Base-by-base conservation (phyloP, 305 asterid species). In the Fraxinus nigra region DNA sequence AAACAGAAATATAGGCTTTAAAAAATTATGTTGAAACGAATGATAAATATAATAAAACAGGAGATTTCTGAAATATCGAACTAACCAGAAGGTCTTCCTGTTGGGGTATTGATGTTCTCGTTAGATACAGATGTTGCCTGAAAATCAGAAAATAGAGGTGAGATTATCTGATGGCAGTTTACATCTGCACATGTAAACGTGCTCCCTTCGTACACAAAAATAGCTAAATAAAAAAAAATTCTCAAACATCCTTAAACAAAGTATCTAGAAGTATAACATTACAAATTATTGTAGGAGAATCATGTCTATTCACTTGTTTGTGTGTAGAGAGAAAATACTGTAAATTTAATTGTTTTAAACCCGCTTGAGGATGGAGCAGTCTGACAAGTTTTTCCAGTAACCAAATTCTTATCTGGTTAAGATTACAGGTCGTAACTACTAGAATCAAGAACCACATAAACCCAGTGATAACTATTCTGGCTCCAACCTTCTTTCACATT, bases 51-150 rank as follows among this genome's bases (percentile, higher is more conserved):
- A 1, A 70, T 32, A 70, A 70, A 10, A 32, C 4, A 16, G 38
- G 38, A 70, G 24, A 69, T 69, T 28, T 69, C 40, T 14, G 43
- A 20, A 83, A 73, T 59, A 30, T 13, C 22, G 63, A 82, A 79
- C 92, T 88, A 83, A 93, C 98, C 97, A 83, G 97, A 83, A 87
- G 93, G 72, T 79, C 87, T 90, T 78, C 91, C 90, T 63, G 65
- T 34, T 24, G 93, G 89, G 59, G 88, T 59, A 82, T 76, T 84
- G 84, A 65, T 86, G 72, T 48, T 87, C 78, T 84, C 93, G 78
- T 79, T 89, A 75, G 92, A 77, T 79, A 90, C 87, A 78, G 97
- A 70, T 54, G 88, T 56, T 77, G 85, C 92, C 99, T 95, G 90
- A 83, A 85, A 86, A 77, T 79, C 72, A 76, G 65, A 79, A 82